These are phyloP conservation scores for Nicotiana knightiana DNA, from an alignment of 257 asterid species.

Conservation along the genomic window DNA sequence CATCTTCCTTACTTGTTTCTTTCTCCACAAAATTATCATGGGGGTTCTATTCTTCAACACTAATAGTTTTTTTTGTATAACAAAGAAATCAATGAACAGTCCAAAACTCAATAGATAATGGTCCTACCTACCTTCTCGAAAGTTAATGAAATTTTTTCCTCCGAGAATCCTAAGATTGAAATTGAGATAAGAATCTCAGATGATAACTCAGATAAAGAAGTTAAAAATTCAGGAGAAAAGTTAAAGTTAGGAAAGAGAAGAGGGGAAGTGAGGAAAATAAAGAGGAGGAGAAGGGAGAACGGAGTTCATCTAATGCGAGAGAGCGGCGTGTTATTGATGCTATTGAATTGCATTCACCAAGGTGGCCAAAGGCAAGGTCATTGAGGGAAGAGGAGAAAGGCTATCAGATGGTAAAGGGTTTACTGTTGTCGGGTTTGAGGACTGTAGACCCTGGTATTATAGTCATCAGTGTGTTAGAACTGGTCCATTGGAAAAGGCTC, in stretches of 20 bases:
- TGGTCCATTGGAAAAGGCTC: constrained; percentile 36
- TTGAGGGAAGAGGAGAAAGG: constrained; percentile 35
- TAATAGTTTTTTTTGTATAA: too few species aligned
- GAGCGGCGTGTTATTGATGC: constrained; percentile 22
- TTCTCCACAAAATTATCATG: too few species aligned
- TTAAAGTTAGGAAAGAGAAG: neutral
- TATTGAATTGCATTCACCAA: constrained; percentile 26
- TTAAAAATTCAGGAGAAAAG: neutral
- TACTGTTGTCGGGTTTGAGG: constrained; percentile 30
- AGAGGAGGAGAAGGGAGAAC: constrained; percentile 15
- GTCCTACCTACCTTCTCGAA: neutral
- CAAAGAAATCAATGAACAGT: too few species aligned
- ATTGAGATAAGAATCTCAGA: constrained; percentile 36
- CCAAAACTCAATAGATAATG: too few species aligned
- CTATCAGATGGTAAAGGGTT: constrained; percentile 21
- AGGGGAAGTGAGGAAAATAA: neutral
- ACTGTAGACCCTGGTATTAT: constrained; percentile 28
- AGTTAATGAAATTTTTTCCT: neutral
- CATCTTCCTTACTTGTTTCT: too few species aligned
- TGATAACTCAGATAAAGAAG: constrained; percentile 1
- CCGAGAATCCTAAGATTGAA: constrained; percentile 32
- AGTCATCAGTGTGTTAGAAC: constrained; percentile 36
- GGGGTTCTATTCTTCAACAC: too few species aligned
- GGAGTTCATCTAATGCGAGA: constrained; percentile 23
- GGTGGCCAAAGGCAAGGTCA: constrained; percentile 52